A percentile compares a stretch with the other conserved stretches of the same genome.
phyloP scores from a whole-genome alignment of 1,284 basidiomycete genomes.

The Exobasidium rhododendri region DNA sequence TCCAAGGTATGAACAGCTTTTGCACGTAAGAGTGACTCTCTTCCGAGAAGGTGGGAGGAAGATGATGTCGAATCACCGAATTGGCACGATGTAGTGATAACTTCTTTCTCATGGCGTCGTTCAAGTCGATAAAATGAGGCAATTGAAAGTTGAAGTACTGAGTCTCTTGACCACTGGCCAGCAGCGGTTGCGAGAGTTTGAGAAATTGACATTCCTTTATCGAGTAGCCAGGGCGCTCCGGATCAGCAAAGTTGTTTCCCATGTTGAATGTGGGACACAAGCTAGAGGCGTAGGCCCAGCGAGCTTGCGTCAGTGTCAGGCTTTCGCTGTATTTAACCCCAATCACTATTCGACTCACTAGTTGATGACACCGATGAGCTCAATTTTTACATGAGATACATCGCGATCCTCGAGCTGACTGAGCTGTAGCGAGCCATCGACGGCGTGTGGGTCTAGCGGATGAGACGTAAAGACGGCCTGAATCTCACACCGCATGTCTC shows the following conservation, averaged over 20 bases:
- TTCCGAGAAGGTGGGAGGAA: background rate
- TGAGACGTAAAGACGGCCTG: background rate
- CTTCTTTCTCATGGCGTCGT: background rate
- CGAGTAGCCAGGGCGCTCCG: background rate
- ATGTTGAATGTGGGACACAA: background rate
- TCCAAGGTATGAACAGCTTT: background rate
- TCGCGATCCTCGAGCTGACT: background rate
- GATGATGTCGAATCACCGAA: background rate
- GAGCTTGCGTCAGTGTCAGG: no score
- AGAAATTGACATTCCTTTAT: background rate
- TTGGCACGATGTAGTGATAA: background rate
- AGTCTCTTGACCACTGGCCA: background rate
- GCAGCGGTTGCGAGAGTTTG: background rate
- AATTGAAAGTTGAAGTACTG: background rate
- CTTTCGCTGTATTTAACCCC: no score
- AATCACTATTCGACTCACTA: background rate
- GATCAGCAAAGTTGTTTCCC: background rate
- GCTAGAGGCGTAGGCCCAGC: no score
- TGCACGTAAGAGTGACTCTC: background rate
- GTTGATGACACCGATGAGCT: background rate
- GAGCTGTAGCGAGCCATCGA: background rate
- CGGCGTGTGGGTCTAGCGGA: background rate
- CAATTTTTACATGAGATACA: background rate
- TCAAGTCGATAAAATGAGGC: background rate
- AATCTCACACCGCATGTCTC: background rate